Evolutionary conservation across 306 rosid species (phyloP), one percentile per base, ranked within the genome.

Genomic region (Mimosa pudica): DNA sequence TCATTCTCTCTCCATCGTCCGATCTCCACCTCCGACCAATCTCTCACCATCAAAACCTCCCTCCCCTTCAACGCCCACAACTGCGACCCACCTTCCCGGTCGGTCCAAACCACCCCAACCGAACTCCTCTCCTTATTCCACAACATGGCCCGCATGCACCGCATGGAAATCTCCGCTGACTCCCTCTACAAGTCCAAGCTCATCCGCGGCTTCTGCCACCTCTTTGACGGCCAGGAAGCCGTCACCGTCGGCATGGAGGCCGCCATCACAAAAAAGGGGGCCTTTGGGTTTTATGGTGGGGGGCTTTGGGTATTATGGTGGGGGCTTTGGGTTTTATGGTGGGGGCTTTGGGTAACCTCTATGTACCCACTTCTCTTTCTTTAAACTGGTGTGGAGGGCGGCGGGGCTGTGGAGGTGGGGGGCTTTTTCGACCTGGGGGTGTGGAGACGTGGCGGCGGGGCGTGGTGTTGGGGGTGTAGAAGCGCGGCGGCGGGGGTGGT

Each of bases 131-230:
- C 78, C 16, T 91, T 91, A 87, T 95, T 90, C 86, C 92, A 84
- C 65, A n/a, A 85, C 81, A 90, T 95, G 96, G 92, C 97, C 12
- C 1, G 68, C 51, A 95, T 95, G 98, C 96, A 97, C 0, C 95
- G 98, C 0, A 91, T 92, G 97, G 98, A 95, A 87, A 92, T 95
- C 61, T 89, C 98, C 4, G 97, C 98, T 0, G 98, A 94, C n/a
- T 94, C 98, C 1, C 97, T 94, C 72, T 94, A 94, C 76, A 94
- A 94, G 86, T 89, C 98, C 18, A 94, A 94, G 78, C 91, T 92
- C 79, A 92, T 94, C 80, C 93, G 97, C 35, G 98, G 98, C 2
- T 95, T 95, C 52, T 95, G 98, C 79, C 98, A 95, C 74, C 93
- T 95, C 2, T 95, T 92, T 79, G 98, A 95, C 79, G 98, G 98